Conservation (phyloP, 176 grass and related monocot genomes). For the Cocos nucifera region DNA sequence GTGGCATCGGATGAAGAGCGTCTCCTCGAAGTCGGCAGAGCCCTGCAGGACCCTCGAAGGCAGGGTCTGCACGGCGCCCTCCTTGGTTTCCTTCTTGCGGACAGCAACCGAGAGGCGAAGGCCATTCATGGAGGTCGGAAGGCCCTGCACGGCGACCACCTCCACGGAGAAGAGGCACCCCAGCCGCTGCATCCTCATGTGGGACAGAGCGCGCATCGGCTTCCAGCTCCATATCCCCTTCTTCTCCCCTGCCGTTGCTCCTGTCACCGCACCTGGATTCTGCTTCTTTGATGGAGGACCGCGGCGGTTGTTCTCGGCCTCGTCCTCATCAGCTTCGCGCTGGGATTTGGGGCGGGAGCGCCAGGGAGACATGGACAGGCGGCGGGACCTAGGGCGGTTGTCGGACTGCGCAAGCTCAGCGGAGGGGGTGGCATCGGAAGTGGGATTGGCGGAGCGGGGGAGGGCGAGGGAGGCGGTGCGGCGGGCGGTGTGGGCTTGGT, state of each 20-base stretch:
- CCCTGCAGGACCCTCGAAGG: constrained; percentile 73
- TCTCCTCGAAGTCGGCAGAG: constrained; percentile 75
- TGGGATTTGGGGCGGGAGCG: constrained; percentile 39
- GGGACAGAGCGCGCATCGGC: constrained; percentile 63
- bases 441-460: constrained; percentile 24
- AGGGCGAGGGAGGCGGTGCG: constrained; percentile 58
- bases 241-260: constrained; percentile 27
- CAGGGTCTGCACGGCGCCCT: constrained; percentile 84
- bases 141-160: constrained; percentile 62
- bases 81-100: constrained; percentile 85
- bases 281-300: constrained; percentile 36
- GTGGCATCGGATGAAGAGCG: constrained; percentile 70
- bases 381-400: constrained; percentile 34
- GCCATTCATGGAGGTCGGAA: constrained; percentile 79
- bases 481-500: constrained; percentile 65
- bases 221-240: constrained; percentile 82
- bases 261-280: constrained; percentile 9
- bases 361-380: constrained; percentile 81
- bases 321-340: constrained; percentile 10
- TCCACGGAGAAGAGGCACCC: constrained; percentile 87
- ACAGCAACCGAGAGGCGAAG: constrained; percentile 68
- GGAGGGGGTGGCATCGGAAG: background rate
- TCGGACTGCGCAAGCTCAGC: constrained; percentile 8
- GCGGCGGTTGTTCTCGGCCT: background rate
- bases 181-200: constrained; percentile 63